Conservation (phyloP, 345 rosid genomes). For the Populus davidiana region DNA sequence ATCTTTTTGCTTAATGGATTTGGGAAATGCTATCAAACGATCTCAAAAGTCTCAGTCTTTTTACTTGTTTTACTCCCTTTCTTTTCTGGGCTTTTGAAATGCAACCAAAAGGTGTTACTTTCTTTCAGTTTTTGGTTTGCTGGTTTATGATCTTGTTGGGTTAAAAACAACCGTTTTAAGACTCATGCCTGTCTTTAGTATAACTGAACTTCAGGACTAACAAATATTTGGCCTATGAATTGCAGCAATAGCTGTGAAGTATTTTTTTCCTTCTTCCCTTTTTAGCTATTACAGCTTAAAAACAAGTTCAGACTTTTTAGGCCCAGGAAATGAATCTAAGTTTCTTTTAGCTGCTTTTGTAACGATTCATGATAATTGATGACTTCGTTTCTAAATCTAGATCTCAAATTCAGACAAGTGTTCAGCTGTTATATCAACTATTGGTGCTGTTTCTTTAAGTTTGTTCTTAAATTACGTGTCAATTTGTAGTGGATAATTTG, state of each 20-base stretch:
- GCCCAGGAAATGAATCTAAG: neutral
- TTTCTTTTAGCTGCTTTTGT: neutral
- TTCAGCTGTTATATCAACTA: neutral
- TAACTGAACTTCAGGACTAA: neutral
- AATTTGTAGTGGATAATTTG: neutral
- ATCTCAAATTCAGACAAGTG: neutral
- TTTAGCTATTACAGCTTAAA: neutral
- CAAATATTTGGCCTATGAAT: neutral
- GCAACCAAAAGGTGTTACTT: neutral
- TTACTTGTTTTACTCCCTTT: neutral
- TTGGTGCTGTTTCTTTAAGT: neutral
- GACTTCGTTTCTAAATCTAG: slow-evolving; percentile 14
- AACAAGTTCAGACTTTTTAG: neutral
- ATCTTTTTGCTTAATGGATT: neutral
- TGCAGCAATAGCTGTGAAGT: neutral
- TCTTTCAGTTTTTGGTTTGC: neutral
- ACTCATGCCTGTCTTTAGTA: neutral
- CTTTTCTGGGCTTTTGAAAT: neutral
- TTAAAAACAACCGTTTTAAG: neutral
- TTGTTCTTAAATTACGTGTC: neutral
- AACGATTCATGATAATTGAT: neutral
- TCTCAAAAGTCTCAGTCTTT: slow-evolving; percentile 1
- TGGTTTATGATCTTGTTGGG: neutral
- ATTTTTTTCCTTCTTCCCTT: neutral
- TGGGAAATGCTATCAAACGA: neutral